Base-by-base conservation (phyloP, 2,329 filamentous ascomycete genomes). In the Diaporthe longicolla region DNA sequence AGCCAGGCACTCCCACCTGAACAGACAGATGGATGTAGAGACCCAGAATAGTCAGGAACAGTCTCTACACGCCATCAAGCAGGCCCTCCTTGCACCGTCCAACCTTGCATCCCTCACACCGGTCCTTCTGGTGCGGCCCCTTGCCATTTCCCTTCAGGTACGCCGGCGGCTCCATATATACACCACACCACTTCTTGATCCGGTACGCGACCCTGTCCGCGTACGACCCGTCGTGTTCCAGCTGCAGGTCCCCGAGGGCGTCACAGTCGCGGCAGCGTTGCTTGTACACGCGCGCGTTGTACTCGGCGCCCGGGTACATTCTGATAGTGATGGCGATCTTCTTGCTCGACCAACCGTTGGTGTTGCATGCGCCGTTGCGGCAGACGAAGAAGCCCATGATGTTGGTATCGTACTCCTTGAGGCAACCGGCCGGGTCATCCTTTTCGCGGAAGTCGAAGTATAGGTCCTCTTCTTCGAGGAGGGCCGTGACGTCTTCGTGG, bases 221-320 rank as follows among this genome's bases (percentile, higher is more conserved):
- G 40, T 81, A 81, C 26, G 77, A 77, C 1, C 70, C 32, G 0
- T 9, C 48, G 32, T 35, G 7, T 57, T 81, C 75, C 8, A 80
- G 70, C 0, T 61, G 70, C 0, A 79, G 74, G 7, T 66, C 69
- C 55, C 77, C 75, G 11, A 80, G 70, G 2, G 26, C 24, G 3
- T 76, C 70, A 69, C 79, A 81, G 2, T 37, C 54, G 32, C 24
- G 72, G 61, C 79, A 80, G 17, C 75, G 78, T 50, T 80, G 79
- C 11, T 77, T 77, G 40, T 76, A 81, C 1, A 81, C 77, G 29
- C 45, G 68, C 19, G 77, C 79, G 48, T 80, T 79, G 70, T 81
- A 81, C 21, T 71, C 65, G 1, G 74, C 69, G 2, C 59, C 43
- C 1, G 55, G 40, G 58, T 78, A 80, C 52, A 76, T 73, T 15